phyloP scores from a whole-genome alignment of 2,329 filamentous ascomycete species.

The Cladobotryum protrusum region DNA sequence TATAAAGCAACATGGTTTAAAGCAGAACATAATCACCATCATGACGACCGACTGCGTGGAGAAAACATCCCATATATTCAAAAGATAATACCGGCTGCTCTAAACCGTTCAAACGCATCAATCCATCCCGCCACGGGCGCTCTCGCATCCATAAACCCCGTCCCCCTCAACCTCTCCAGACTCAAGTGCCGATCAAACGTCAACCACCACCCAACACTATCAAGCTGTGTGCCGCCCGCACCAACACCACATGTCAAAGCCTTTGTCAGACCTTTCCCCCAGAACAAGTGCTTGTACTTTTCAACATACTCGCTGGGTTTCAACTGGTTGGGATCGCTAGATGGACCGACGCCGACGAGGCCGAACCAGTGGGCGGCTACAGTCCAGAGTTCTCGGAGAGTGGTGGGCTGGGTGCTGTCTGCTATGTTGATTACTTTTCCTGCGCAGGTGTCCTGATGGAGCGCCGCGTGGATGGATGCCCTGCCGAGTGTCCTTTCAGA shows the following conservation, averaged over 20 bases:
- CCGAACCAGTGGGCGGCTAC: conserved; percentile 26
- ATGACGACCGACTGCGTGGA: no score
- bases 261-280: conserved; percentile 16
- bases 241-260: conserved; percentile 29
- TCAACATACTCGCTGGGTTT: conserved; percentile 27
- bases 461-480: conserved; percentile 24
- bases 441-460: conserved; percentile 22
- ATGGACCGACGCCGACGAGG: conserved; percentile 20
- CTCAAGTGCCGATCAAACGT: conserved; percentile 43
- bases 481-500: conserved; percentile 24
- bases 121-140: conserved; percentile 36
- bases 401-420: conserved; percentile 22
- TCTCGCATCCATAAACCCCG: conserved; percentile 34
- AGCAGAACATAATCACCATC: no score
- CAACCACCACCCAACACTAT: conserved; percentile 40
- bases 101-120: conserved; percentile 36
- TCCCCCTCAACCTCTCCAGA: conserved; percentile 30
- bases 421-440: conserved; percentile 28
- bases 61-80: conserved; percentile 8
- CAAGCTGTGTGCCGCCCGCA: conserved; percentile 31
- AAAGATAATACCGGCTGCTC: conserved; percentile 35
- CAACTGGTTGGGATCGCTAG: background rate
- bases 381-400: conserved; percentile 26
- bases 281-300: conserved; percentile 25
- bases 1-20: no score